phyloP scores from a whole-genome alignment of 306 rosid genomes.

The Mucuna pruriens region DNA sequence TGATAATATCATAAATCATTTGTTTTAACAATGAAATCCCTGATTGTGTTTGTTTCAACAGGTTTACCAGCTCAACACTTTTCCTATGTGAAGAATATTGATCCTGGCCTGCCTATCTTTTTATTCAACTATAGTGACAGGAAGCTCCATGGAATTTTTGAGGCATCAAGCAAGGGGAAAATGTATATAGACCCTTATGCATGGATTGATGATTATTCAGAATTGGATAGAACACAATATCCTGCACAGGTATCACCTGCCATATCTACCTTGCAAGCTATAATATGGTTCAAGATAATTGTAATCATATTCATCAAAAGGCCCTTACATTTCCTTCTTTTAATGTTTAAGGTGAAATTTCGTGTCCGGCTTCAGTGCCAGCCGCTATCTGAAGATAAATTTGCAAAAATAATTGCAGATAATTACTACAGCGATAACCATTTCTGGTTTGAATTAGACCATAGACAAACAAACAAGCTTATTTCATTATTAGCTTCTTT shows the following conservation, averaged over 20 bases:
- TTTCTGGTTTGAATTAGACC: slow-evolving; percentile 92
- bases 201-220: slow-evolving; percentile 68
- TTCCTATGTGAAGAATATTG: slow-evolving; percentile 76
- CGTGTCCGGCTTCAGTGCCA: slow-evolving; percentile 61
- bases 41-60: slow-evolving; percentile 39
- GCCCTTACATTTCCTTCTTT: background rate
- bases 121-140: slow-evolving; percentile 83
- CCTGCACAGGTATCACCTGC: slow-evolving; percentile 78
- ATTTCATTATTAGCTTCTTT: slow-evolving; percentile 52
- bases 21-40: background rate
- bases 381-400: slow-evolving; percentile 71
- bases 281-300: background rate
- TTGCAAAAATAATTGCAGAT: slow-evolving; percentile 55
- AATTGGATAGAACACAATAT: slow-evolving; percentile 59
- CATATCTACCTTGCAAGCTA: slow-evolving; percentile 4
- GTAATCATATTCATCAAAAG: background rate
- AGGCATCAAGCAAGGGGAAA: slow-evolving; percentile 77
- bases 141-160: slow-evolving; percentile 81
- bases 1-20: background rate
- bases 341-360: slow-evolving; percentile 59
- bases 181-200: slow-evolving; percentile 83
- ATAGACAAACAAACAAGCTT: slow-evolving; percentile 64
- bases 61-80: slow-evolving; percentile 78
- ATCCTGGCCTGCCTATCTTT: slow-evolving; percentile 81
- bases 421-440: slow-evolving; percentile 59